Evolutionary conservation across 345 rosid genomes (phyloP), one percentile per base, ranked within the genome.

Genomic region (Eucalyptus curtisii): DNA sequence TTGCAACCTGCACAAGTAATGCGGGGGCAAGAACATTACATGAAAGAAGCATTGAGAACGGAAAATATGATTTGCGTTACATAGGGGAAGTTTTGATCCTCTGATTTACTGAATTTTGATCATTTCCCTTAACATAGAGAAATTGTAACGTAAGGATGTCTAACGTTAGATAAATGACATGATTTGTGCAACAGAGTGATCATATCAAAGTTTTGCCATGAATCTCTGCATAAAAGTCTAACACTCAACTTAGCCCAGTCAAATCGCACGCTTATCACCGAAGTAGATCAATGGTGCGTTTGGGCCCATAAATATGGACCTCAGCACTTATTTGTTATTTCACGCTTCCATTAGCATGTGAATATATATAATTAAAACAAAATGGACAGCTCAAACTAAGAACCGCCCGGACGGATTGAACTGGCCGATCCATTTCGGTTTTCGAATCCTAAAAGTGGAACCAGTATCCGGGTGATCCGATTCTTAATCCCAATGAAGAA

Each of bases 401-500:
- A 52, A 8, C 57, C 24, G 2, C 25, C 24, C 1, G 10, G 25
- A 19, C 1, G 2, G 25, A 52, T 4, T 52, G 2, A 52, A 20
- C 0, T 0, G 5, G 57, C 57, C 10, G 5, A 52, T 52, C 57
- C 57, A 52, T 52, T 52, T 25, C 2, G 0, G 10, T 52, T 52
- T 52, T 52, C 5, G 5, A 19, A 19, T 52, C 4, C 1, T 52
- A 20, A 20, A 52, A 20, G 25, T 52, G 57, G 10, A 52, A 52
- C 57, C 0, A 52, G 1, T 52, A 52, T 19, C 25, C 10, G 0
- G 2, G 10, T 52, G 25, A 52, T 52, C 57, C 10, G 1, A 19
- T 19, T 52, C 25, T 52, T 10, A 3, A 19, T 52, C 57, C 25
- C 1, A 52, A 52, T 5, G 10, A 52, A 52, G 57, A 52, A 52